These are phyloP conservation scores for Tillandsia leiboldiana DNA, from an alignment of 176 grass and related monocot species.

Conservation along the genomic window DNA sequence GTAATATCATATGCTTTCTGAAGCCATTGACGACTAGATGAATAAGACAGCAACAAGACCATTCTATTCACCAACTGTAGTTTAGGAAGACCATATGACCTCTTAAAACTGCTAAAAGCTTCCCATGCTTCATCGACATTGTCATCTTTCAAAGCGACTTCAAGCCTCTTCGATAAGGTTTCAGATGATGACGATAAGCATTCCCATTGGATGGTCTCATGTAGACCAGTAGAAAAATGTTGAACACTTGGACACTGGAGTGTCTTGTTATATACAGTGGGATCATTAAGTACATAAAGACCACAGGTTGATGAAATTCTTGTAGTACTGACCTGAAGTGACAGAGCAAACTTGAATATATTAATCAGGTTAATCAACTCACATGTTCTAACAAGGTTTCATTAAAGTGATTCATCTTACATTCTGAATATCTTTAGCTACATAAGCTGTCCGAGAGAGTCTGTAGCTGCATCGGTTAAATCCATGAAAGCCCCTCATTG, in stretches of 20 bases:
- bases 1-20: conserved; percentile 63
- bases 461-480: background rate
- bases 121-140: conserved; percentile 48
- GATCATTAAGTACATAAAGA: conserved; percentile 1
- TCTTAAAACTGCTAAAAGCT: conserved; percentile 56
- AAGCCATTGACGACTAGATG: conserved; percentile 47
- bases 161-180: conserved; percentile 42
- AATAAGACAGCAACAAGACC: conserved; percentile 44
- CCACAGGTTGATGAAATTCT: conserved; percentile 6
- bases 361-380: background rate
- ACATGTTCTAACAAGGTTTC: background rate
- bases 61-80: conserved; percentile 37
- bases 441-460: no score
- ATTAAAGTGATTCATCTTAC: background rate
- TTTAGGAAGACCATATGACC: conserved; percentile 49
- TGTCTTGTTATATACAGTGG: conserved; percentile 7
- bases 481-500: background rate
- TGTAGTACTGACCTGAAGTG: conserved; percentile 30
- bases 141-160: conserved; percentile 43
- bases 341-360: background rate
- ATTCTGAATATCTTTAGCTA: background rate
- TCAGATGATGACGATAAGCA: conserved; percentile 41
- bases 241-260: conserved; percentile 5
- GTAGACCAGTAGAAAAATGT: conserved; percentile 22
- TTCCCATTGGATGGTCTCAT: conserved; percentile 36